A percentile compares a stretch with the other conserved stretches of the same genome.
Conservation (phyloP, 139 green algal species). For the Coccomyxa sp. region DNA sequence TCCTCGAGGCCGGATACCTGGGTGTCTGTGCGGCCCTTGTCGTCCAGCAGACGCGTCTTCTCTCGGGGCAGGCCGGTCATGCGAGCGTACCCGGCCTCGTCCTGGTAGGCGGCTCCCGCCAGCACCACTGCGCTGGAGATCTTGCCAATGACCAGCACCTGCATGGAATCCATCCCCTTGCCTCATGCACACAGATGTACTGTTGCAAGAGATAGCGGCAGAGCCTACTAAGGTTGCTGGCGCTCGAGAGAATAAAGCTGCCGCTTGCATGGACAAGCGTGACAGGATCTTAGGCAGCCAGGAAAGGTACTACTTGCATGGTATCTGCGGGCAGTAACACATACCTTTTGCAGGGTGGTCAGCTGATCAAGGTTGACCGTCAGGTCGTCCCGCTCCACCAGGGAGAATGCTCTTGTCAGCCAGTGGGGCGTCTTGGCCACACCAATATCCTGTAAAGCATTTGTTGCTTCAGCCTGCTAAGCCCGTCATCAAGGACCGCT, state of each 20-base stretch:
- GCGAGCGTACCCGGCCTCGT: conserved; percentile 13
- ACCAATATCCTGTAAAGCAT: not conserved
- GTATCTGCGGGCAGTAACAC: no score
- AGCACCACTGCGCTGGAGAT: conserved; percentile 21
- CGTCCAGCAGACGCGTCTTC: conserved; percentile 16
- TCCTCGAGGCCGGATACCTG: conserved; percentile 8
- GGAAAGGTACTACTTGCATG: no score
- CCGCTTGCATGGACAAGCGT: no score
- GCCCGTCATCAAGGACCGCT: no score
- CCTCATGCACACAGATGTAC: no score
- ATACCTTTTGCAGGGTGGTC: conserved; percentile 11
- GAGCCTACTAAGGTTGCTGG: no score
- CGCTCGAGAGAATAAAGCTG: no score
- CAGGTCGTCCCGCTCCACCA: conserved; percentile 8
- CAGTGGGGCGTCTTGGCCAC: not conserved
- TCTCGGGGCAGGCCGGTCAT: conserved; percentile 12
- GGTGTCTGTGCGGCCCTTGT: conserved; percentile 12
- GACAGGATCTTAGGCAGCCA: no score
- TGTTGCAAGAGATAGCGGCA: no score
- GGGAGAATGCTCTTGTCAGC: conserved; percentile 12
- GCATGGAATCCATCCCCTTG: no score
- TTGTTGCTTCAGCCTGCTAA: no score
- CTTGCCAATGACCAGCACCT: conserved; percentile 23
- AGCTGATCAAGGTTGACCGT: conserved; percentile 13
- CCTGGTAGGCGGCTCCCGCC: conserved; percentile 17